Base-by-base conservation (phyloP, 2,329 filamentous ascomycete genomes). In the Dothistroma pini region DNA sequence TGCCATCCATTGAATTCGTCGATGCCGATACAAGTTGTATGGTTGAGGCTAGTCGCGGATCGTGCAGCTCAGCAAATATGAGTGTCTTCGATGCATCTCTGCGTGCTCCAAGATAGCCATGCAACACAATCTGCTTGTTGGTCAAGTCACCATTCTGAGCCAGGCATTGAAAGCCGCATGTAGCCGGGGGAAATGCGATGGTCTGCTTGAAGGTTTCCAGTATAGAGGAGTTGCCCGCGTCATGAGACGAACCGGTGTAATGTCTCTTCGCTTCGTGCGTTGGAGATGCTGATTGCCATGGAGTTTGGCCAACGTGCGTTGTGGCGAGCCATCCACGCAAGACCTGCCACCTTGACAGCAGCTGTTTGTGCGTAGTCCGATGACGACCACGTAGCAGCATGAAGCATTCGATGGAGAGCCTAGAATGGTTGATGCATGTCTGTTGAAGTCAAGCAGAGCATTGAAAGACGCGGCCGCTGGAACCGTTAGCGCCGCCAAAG, bases 61-160 rank as follows among this genome's bases (percentile, higher is more conserved):
- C 71, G 56, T 70, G 76, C 38, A 86, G 72, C 55, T 88, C 82
- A 53, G 87, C 87, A 71, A 96, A 96, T 1, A 84, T 84, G 21
- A 96, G 78, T 44, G 83, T 85, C 57, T 86, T 86, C 31, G 86
- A 86, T 22, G 92, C 79, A 68, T 90, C 85, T 63, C 85, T 83
- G 32, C 86, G 82, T 62, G 85, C 85, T 29, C 86, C 85, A 0
- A 96, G 75, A 68, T 93, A 95, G 21, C 93, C 93, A 73, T 87
- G 82, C 0, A 90, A 74, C 0, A 80, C 79, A 34, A 89, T 80
- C 21, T 76, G 70, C 8, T 78, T 51, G 41, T 73, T 74, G 19
- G 73, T 54, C 21, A 65, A 62, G 31, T 56, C 52, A 14, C 70
- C 65, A 58, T 73, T 61, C 51, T 66, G 58, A 19, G 67, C 67